Percentiles rank a stretch among this genome's conserved stretches.
Evolutionary conservation across 1,139 yeast genomes (phyloP).

Genomic region (Kluyveromyces sp.): DNA sequence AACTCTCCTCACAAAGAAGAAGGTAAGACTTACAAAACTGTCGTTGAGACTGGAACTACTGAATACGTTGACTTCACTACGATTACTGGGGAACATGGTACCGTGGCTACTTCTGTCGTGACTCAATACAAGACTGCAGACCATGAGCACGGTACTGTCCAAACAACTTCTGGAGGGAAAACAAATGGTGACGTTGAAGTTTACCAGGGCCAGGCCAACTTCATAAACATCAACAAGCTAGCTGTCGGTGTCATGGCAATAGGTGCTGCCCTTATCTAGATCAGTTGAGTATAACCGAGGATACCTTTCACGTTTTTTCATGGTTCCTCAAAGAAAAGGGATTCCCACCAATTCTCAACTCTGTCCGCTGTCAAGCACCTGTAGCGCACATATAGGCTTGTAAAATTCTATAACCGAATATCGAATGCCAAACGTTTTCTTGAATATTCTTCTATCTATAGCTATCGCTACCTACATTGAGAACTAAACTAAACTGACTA

Average conservation of each 20-base stretch:
- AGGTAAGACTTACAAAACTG: background rate
- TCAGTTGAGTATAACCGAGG: too few relatives aligned
- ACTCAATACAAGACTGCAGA: background rate
- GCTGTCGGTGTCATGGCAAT: slow-evolving; percentile 6
- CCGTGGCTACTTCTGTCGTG: background rate
- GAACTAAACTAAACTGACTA: too few relatives aligned
- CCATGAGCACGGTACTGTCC: background rate
- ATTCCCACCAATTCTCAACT: background rate
- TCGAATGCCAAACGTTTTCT: too few relatives aligned
- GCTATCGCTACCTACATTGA: too few relatives aligned
- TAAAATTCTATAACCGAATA: too few relatives aligned
- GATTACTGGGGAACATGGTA: background rate
- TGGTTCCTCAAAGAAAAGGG: background rate
- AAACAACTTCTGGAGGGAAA: background rate
- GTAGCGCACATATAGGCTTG: background rate
- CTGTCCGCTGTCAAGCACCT: too few relatives aligned
- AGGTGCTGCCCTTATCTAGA: slow-evolving; percentile 7
- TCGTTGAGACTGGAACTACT: background rate
- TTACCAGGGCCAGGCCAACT: slow-evolving; percentile 7
- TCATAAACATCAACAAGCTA: slow-evolving; percentile 3
- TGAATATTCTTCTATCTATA: too few relatives aligned
- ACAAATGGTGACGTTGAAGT: slow-evolving; percentile 1
- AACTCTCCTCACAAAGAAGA: too few relatives aligned
- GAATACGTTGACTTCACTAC: background rate
- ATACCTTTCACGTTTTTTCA: too few relatives aligned